Base-by-base conservation (phyloP, 805 yeast species). In the Kluyveromyces wickerhamii region DNA sequence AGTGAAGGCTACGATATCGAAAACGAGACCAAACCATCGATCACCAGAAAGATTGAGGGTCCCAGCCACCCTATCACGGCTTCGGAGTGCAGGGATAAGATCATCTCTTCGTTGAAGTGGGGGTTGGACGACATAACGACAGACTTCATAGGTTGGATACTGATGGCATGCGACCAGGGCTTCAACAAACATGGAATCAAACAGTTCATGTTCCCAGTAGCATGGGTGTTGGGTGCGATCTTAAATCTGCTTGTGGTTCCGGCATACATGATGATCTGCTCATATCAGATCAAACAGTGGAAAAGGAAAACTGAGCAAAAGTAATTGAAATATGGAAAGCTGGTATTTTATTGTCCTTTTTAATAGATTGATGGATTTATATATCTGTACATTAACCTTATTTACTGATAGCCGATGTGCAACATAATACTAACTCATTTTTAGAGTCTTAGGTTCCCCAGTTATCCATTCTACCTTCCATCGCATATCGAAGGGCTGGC, bases 1-100 rank as follows among this genome's bases (percentile, higher is more conserved):
- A 79, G 94, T 43, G 97, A 88, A 56, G 99, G 98, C 0, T 92
- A 59, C 51, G 71, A 62, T 3, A 76, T 77, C 39, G 99, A 92
- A 57, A 80, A 88, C 52, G 59, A 61, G 37, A 80, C 94, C 2
- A 92, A 92, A 54, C 97, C 98, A 0, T 71, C 67, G 7, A 84
- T 92, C 37, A 87, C 96, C 1, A 73, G 67, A 43, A 60, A 59
- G 21, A 85, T 92, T 21, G 98, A 92, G 57, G 98, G 97, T 1
- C 69, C 94, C 1, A 80, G 94, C 4, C 55, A 50, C 4, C 76
- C 96, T 1, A 78, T 85, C 7, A 48, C 77, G 1, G 79, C 82
- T 7, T 77, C 71, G 12, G 64, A 65, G 29, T 86, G 94, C 49
- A 79, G 89, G 7, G 63, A 66, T 13, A 65, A 69, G 7, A 69